phyloP scores from a whole-genome alignment of 192 early-diverging fungal genomes.

The Oehlia diaphana region DNA sequence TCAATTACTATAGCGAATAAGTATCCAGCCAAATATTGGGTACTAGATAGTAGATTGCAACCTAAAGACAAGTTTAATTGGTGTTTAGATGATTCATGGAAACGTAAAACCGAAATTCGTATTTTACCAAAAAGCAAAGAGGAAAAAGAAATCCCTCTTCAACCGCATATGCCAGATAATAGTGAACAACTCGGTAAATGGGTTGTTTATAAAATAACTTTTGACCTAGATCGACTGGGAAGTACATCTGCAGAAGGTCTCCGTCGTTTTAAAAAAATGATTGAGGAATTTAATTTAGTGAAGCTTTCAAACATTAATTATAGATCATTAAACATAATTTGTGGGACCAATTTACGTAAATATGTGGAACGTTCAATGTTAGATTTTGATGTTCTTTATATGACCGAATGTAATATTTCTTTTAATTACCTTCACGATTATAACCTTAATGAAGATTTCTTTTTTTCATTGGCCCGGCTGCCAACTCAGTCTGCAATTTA shows the following conservation, averaged over 20 bases:
- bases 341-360: neutral
- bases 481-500: constrained; percentile 33
- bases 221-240: neutral
- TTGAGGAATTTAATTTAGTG: constrained; percentile 40
- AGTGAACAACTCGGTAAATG: constrained; percentile 45
- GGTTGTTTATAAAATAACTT: constrained; percentile 40
- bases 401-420: constrained; percentile 45
- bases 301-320: neutral
- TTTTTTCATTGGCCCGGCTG: constrained; percentile 22
- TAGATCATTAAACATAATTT: neutral
- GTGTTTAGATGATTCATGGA: constrained; percentile 29
- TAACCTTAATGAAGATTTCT: constrained; percentile 45
- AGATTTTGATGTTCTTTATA: constrained; percentile 46
- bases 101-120: constrained; percentile 38
- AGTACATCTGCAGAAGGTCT: neutral
- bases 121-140: neutral
- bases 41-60: constrained; percentile 25
- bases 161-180: constrained; percentile 32
- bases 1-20: constrained; percentile 43
- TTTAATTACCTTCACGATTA: constrained; percentile 43
- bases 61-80: constrained; percentile 19
- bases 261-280: neutral
- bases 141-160: constrained; percentile 26
- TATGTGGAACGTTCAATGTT: constrained; percentile 26
- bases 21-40: constrained; percentile 44